These are phyloP conservation scores for Colletotrichum ledebouriae DNA, from an alignment of 2,329 filamentous ascomycete species.

Conservation along the genomic window DNA sequence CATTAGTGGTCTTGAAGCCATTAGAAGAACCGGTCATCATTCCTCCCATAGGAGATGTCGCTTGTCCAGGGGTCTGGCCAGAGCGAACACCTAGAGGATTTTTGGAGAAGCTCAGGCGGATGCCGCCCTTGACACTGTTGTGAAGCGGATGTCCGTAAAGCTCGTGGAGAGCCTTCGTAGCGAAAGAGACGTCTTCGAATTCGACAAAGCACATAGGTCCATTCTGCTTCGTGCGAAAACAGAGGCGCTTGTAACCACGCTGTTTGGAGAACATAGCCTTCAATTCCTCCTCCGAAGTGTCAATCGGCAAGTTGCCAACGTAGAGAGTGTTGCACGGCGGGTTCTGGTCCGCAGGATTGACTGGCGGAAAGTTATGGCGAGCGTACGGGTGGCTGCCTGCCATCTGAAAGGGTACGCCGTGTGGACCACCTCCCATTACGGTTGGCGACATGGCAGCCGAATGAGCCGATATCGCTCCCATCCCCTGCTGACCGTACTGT, in stretches of 20 bases:
- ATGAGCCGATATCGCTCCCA: conserved; percentile 53
- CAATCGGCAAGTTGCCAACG: conserved; percentile 93
- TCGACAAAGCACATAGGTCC: conserved; percentile 99
- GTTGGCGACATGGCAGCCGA: conserved; percentile 69
- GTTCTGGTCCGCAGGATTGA: conserved; percentile 95
- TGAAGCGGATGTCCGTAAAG: conserved; percentile 89
- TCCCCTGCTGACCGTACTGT: conserved; percentile 54
- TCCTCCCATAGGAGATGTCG: conserved; percentile 66
- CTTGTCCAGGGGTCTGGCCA: conserved; percentile 70
- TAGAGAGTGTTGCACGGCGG: conserved; percentile 98
- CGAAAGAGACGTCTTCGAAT: conserved; percentile 93
- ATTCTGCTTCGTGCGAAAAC: conserved; percentile 94
- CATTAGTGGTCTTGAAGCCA: conserved; percentile 76
- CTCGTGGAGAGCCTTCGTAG: conserved; percentile 90
- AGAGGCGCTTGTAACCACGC: conserved; percentile 93
- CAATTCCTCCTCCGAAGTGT: conserved; percentile 94
- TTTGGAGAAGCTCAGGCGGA: conserved; percentile 96
- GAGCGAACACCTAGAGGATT: conserved; percentile 94
- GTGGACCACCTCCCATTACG: conserved; percentile 58
- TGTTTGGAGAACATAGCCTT: conserved; percentile 94
- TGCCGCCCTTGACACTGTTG: conserved; percentile 94
- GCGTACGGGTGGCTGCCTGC: conserved; percentile 44
- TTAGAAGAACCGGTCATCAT: conserved; percentile 66
- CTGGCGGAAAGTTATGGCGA: conserved; percentile 79
- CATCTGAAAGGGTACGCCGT: conserved; percentile 53